Conservation (phyloP, 495 filamentous ascomycete species). For the Penicillium salamii region DNA sequence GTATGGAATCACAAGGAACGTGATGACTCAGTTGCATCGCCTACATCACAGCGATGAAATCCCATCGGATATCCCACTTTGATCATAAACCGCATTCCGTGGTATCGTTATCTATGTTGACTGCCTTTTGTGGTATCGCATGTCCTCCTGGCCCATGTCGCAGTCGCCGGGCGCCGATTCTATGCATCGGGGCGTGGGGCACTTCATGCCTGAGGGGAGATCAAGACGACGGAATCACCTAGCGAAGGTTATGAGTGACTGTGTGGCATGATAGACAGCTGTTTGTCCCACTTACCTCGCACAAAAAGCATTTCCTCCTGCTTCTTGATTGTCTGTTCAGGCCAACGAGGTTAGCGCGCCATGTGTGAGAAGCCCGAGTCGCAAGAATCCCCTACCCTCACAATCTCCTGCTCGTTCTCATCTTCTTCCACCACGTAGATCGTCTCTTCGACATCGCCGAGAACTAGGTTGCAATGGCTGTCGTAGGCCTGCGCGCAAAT, state of each 20-base stretch:
- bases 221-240: slow-evolving; percentile 97
- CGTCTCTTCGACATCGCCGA: slow-evolving; percentile 96
- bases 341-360: slow-evolving; percentile 10
- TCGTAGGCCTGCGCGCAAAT: slow-evolving; percentile 78
- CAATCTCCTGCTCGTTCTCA: slow-evolving; percentile 77
- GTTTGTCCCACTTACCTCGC: slow-evolving; percentile 60
- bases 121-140: slow-evolving; percentile 22
- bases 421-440: slow-evolving; percentile 83
- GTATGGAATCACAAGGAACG: slow-evolving; percentile 16
- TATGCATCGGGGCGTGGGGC: slow-evolving; percentile 15
- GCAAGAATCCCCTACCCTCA: slow-evolving; percentile 52
- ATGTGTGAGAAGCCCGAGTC: background rate
- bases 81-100: slow-evolving; percentile 27
- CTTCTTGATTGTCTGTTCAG: slow-evolving; percentile 80
- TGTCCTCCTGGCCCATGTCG: slow-evolving; percentile 10
- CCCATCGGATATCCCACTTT: background rate
- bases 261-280: background rate
- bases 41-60: background rate
- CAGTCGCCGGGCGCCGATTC: slow-evolving; percentile 22
- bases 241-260: slow-evolving; percentile 9
- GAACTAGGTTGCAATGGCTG: slow-evolving; percentile 96
- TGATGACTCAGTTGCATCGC: slow-evolving; percentile 11
- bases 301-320: slow-evolving; percentile 99
- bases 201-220: slow-evolving; percentile 69
- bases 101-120: slow-evolving; percentile 31